Evolutionary conservation across 179 eudicot species (phyloP).

Genomic region (Nepenthes alata): DNA sequence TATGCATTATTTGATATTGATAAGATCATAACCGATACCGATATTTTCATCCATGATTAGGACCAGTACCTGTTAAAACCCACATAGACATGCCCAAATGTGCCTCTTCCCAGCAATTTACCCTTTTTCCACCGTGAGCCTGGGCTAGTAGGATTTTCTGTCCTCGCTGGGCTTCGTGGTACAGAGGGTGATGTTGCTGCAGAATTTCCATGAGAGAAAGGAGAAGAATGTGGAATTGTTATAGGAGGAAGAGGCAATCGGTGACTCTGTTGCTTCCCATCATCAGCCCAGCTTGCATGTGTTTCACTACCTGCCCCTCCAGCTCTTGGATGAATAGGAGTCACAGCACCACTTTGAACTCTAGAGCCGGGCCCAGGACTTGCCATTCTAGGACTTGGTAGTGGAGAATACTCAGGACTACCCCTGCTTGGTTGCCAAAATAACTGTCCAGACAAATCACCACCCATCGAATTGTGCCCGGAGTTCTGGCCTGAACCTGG

Average conservation of each 20-base stretch:
- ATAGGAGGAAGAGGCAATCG: conserved; percentile 86
- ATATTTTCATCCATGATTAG: no score
- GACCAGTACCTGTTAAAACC: conserved; percentile 70
- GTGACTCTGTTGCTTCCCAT: conserved; percentile 69
- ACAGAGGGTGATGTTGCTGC: conserved; percentile 90
- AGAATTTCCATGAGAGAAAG: conserved; percentile 75
- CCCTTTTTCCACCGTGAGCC: conserved; percentile 91
- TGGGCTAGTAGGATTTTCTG: conserved; percentile 72
- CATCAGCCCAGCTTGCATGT: conserved; percentile 53
- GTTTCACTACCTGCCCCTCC: conserved; percentile 47
- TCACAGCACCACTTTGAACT: conserved; percentile 94
- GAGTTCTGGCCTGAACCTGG: conserved; percentile 97
- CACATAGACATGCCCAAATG: conserved; percentile 92
- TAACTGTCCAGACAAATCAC: conserved; percentile 69
- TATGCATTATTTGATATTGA: no score
- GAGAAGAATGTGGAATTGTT: conserved; percentile 45
- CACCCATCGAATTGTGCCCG: conserved; percentile 91
- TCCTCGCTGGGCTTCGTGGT: conserved; percentile 86
- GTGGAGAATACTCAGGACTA: conserved; percentile 89
- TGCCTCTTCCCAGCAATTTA: conserved; percentile 84
- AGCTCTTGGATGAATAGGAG: conserved; percentile 89
- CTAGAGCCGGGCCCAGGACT: conserved; percentile 95
- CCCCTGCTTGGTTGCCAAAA: conserved; percentile 97
- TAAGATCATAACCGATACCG: no score
- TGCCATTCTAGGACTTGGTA: conserved; percentile 84